phyloP scores from a whole-genome alignment of 2,329 filamentous ascomycete genomes.

The Ilyonectria sp. region DNA sequence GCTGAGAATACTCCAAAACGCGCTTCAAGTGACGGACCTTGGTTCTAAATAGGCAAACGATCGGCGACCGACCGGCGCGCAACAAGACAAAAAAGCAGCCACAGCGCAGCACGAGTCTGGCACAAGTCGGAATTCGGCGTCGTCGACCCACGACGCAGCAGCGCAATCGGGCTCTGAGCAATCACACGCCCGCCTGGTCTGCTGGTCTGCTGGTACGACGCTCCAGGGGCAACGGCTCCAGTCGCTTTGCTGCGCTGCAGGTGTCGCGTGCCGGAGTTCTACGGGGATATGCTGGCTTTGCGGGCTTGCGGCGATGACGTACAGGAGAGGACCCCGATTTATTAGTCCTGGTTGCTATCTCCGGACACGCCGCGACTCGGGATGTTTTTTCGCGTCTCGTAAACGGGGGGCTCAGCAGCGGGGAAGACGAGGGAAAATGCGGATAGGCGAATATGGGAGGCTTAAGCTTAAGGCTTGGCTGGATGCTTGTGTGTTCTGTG shows the following conservation, averaged over 20 bases:
- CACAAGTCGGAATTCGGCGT: slow-evolving; percentile 30
- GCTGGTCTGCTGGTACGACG: not conserved
- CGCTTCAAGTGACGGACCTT: slow-evolving; percentile 2
- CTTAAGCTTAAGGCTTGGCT: slow-evolving; percentile 4
- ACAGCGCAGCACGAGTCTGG: not conserved
- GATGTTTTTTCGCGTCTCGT: not conserved
- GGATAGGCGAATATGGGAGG: not conserved
- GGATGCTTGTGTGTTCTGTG: not conserved
- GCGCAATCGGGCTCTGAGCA: slow-evolving; percentile 4
- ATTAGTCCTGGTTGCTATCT: not conserved
- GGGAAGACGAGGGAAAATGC: not conserved
- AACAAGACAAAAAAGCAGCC: not conserved
- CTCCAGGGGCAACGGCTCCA: slow-evolving; percentile 3
- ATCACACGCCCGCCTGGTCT: slow-evolving; percentile 27
- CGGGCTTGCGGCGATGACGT: slow-evolving; percentile 31
- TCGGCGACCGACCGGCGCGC: slow-evolving; percentile 14
- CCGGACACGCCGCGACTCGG: slow-evolving; percentile 5
- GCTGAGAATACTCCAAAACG: slow-evolving; percentile 1
- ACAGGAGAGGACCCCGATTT: not conserved
- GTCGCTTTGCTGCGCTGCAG: slow-evolving; percentile 18
- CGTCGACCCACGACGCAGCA: not conserved
- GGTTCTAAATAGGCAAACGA: slow-evolving; percentile 24
- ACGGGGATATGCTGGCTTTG: slow-evolving; percentile 33
- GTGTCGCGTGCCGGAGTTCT: slow-evolving; percentile 32
- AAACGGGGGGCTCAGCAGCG: not conserved